Percentiles rank a stretch among this genome's conserved stretches.
phyloP scores from a whole-genome alignment of 2,329 filamentous ascomycete genomes.

The Peltaster fructicola region DNA sequence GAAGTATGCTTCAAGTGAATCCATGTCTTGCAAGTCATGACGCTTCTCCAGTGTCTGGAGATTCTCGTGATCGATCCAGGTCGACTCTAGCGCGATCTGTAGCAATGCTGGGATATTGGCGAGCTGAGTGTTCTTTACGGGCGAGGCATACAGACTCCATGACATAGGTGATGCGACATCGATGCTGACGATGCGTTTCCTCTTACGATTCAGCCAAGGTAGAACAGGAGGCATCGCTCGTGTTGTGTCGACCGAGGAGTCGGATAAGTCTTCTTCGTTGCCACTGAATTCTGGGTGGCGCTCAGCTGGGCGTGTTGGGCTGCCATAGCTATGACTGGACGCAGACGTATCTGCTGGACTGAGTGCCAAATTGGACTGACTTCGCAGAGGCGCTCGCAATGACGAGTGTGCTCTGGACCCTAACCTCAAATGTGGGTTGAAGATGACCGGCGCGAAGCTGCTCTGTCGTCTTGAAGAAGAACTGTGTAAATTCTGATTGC shows the following conservation, averaged over 20 bases:
- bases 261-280: constrained; percentile 14
- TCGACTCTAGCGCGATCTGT: too few species aligned
- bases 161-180: too few species aligned
- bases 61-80: too few species aligned
- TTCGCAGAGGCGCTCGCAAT: constrained; percentile 25
- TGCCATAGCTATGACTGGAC: constrained; percentile 6
- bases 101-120: too few species aligned
- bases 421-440: constrained; percentile 30
- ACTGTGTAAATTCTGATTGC: constrained; percentile 1
- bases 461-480: constrained; percentile 18
- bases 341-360: constrained; percentile 1
- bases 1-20: too few species aligned
- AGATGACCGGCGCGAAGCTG: constrained; percentile 34
- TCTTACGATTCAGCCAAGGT: too few species aligned
- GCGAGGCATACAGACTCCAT: too few species aligned
- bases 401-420: constrained; percentile 36
- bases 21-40: too few species aligned
- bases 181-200: too few species aligned
- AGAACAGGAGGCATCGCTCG: too few species aligned
- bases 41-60: too few species aligned
- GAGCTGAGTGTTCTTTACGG: too few species aligned
- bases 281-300: constrained; percentile 6
- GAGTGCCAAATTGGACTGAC: not conserved
- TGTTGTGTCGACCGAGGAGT: constrained; percentile 8
- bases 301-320: constrained; percentile 4